Conservation (phyloP, 352 stramenopile species). For the Elongisporangium anandrum region DNA sequence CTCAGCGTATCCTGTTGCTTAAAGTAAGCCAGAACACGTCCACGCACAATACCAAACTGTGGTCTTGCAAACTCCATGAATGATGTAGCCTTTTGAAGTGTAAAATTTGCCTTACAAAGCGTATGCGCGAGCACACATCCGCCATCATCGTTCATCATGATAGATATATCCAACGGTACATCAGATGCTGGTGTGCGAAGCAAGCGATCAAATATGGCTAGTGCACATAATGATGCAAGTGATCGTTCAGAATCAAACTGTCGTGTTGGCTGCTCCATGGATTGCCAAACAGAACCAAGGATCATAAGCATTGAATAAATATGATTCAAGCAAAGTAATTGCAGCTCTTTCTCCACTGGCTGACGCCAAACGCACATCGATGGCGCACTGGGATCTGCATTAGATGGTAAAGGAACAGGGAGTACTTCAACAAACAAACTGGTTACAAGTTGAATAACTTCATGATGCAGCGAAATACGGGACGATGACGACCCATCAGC, state of each 20-base stretch:
- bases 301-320: conserved; percentile 80
- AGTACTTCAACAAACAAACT: conserved; percentile 80
- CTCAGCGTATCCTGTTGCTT: conserved; percentile 43
- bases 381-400: conserved; percentile 11
- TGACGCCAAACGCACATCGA: conserved; percentile 68
- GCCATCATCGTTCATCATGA: conserved; percentile 74
- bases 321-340: conserved; percentile 72
- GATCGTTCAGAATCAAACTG: conserved; percentile 85
- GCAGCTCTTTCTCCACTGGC: conserved; percentile 67
- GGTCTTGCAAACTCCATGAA: conserved; percentile 84
- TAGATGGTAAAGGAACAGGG: conserved; percentile 47
- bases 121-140: conserved; percentile 79
- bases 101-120: conserved; percentile 86
- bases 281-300: conserved; percentile 83
- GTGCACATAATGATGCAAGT: conserved; percentile 67
- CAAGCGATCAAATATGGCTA: conserved; percentile 82
- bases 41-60: conserved; percentile 67
- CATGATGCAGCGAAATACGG: conserved; percentile 81
- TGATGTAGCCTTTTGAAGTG: conserved; percentile 64
- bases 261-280: conserved; percentile 82
- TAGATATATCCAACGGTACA: conserved; percentile 69
- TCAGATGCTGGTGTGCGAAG: conserved; percentile 73
- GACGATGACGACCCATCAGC: conserved; percentile 88
- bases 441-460: conserved; percentile 86
- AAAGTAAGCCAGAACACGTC: conserved; percentile 81